Evolutionary conservation across 163 green algal species (phyloP), one percentile per base, ranked within the genome.

Genomic region (Trebouxia gelatinosa): DNA sequence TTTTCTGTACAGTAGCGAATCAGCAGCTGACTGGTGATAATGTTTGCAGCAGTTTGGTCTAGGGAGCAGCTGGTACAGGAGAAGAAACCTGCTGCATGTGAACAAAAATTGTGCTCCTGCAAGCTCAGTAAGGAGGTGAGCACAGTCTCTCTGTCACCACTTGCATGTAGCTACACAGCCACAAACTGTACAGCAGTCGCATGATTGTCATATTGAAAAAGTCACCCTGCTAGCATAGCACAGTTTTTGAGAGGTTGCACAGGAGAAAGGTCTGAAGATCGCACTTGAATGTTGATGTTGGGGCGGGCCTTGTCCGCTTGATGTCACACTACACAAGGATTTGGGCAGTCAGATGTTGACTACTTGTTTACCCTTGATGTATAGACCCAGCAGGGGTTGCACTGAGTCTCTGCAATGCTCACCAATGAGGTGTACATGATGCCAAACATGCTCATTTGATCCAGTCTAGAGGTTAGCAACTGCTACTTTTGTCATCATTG

Each of bases 311-410:
- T 39, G 57, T 16, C n/a, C 57, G 19, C 16, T 66, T n/a, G 5
- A 39, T 37, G 6, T 66, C n/a, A 38, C 57, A 17, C 57, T 66
- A 16, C 16, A 38, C 26, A 5, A 66, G 26, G 57, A n/a, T 35
- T 37, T 37, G 57, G 57, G 26, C 57, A 66, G 57, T 38, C n/a
- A 38, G 57, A 66, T 38, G 26, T 17, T 66, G 57, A 66, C 57
- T 28, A 39, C 28, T 13, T 66, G 57, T 66, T 66, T 5, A 66
- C 57, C 57, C 57, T 38, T 66, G n/a, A 66, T 66, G 57, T 37
- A 38, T 66, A 28, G 26, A 28, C 57, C 57, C n/a, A 5, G 37
- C 57, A 38, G 26, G 57, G 26, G 37, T 66, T 66, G 57, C 28
- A 66, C n/a, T n/a, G n/a, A n/a, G n/a, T n/a, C n/a, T n/a, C n/a